phyloP scores from a whole-genome alignment of 2,329 filamentous ascomycete species.

The Nemania abortiva region DNA sequence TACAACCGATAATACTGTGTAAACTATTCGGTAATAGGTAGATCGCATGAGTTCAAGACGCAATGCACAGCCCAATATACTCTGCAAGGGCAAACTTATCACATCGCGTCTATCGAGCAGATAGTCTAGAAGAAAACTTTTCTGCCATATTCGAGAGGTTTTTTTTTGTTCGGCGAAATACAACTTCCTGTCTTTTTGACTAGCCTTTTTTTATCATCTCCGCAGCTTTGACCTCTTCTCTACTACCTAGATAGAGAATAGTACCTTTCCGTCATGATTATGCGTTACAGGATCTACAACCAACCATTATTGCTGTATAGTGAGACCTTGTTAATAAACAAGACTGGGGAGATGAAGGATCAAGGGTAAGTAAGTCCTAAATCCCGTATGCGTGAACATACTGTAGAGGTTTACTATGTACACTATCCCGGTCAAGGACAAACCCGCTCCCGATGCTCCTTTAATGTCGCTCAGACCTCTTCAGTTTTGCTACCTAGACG shows the following conservation, averaged over 20 bases:
- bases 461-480: slow-evolving; percentile 34
- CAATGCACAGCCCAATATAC: too few species aligned
- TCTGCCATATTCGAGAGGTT: not conserved
- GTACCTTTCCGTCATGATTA: not conserved
- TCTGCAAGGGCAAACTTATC: too few species aligned
- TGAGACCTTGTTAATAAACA: slow-evolving; percentile 15
- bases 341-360: not conserved
- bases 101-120: not conserved
- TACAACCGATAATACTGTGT: not conserved
- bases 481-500: not conserved
- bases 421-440: slow-evolving; percentile 3
- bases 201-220: not conserved
- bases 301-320: not conserved
- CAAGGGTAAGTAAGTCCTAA: slow-evolving; percentile 1
- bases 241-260: too few species aligned
- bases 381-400: not conserved
- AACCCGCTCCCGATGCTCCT: slow-evolving; percentile 20
- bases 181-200: not conserved
- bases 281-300: not conserved
- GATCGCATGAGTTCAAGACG: too few species aligned
- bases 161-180: not conserved
- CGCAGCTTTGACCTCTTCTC: slow-evolving; percentile 5
- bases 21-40: not conserved
- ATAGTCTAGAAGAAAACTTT: not conserved
- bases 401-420: not conserved